Conservation (phyloP, 805 yeast species). For the Cyberlindnera americana region DNA sequence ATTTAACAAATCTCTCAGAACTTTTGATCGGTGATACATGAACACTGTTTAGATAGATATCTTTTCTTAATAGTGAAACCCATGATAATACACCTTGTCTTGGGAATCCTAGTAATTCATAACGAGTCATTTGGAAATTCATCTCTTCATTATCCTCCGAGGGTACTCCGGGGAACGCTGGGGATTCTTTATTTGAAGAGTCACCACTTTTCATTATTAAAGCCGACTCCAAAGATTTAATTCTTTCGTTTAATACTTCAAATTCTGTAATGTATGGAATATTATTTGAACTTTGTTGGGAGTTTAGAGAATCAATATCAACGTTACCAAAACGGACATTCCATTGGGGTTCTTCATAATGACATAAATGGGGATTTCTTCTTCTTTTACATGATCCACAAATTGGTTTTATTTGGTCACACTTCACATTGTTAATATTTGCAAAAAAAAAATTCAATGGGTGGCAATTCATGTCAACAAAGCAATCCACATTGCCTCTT, state of each 20-base stretch:
- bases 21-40: conserved; percentile 3
- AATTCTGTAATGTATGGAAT: conserved; percentile 2
- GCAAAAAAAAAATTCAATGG: too few species aligned
- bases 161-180: too few species aligned
- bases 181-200: background rate
- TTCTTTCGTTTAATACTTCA: conserved; percentile 13
- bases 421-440: too few species aligned
- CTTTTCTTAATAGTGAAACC: conserved; percentile 25
- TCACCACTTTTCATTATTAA: background rate
- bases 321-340: conserved; percentile 9
- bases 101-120: conserved; percentile 11
- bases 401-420: conserved; percentile 25
- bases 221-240: conserved; percentile 17
- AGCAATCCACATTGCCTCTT: too few species aligned
- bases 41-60: conserved; percentile 22
- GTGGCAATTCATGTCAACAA: too few species aligned
- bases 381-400: conserved; percentile 23
- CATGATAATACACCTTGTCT: conserved; percentile 25
- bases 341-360: conserved; percentile 25
- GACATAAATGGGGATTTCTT: conserved; percentile 17
- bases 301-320: background rate
- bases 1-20: conserved; percentile 1
- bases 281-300: background rate
- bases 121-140: conserved; percentile 11
- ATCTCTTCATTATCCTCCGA: conserved; percentile 3